These are phyloP conservation scores for Boletus sp. DNA, from an alignment of 1,284 basidiomycete genomes.

Conservation along the genomic window DNA sequence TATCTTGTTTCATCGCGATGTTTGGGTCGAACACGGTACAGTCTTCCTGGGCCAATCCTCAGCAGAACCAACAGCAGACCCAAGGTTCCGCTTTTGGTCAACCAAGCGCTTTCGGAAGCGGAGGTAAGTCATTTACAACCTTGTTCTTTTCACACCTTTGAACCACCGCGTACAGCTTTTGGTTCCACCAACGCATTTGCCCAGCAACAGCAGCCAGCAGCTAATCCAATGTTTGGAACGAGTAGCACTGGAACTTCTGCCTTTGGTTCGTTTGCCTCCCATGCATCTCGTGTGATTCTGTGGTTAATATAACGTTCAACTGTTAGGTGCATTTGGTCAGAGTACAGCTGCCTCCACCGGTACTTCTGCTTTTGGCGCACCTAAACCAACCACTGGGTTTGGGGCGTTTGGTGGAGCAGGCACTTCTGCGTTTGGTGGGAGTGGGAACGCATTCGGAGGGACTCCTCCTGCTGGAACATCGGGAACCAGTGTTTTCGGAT, in stretches of 20 bases:
- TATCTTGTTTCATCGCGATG: conserved; percentile 41
- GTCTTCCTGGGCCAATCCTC: conserved; percentile 63
- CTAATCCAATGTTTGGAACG: conserved; percentile 73
- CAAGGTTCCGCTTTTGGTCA: conserved; percentile 46
- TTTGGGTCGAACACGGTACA: conserved; percentile 49
- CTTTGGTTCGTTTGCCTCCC: conserved; percentile 52
- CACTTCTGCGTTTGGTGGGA: conserved; percentile 38
- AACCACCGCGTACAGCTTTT: conserved; percentile 38
- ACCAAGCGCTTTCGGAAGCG: conserved; percentile 45
- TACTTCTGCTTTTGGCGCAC: conserved; percentile 53
- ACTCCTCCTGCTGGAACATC: conserved; percentile 26
- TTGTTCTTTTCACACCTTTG: conserved; percentile 32
- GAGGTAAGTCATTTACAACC: conserved; percentile 38
- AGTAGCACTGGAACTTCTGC: conserved; percentile 40
- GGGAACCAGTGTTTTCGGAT: conserved; percentile 45
- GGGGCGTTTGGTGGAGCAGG: conserved; percentile 58
- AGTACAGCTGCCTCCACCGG: conserved; percentile 37
- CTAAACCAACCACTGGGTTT: conserved; percentile 66
- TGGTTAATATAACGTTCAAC: conserved; percentile 18
- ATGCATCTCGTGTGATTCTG: conserved; percentile 11
- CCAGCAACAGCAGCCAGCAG: conserved; percentile 56
- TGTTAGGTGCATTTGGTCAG: conserved; percentile 56
- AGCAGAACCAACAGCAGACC: conserved; percentile 46
- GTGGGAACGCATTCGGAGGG: conserved; percentile 33
- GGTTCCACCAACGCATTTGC: conserved; percentile 43